Conservation (phyloP, 176 grass and related monocot species). For the Phragmites australis region DNA sequence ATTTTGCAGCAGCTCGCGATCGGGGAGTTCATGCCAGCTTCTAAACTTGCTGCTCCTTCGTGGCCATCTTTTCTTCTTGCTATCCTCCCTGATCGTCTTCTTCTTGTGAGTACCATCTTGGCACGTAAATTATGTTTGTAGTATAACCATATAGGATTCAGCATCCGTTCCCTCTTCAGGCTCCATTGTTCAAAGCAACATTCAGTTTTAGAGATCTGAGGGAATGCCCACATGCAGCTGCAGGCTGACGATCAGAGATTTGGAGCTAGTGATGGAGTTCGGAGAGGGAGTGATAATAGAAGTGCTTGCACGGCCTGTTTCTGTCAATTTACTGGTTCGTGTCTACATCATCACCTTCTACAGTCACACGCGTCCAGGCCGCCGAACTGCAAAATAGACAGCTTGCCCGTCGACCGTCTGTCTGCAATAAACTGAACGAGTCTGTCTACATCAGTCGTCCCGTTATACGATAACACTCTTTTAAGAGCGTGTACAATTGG, state of each 20-base stretch:
- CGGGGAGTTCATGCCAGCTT: not conserved
- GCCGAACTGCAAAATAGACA: not conserved
- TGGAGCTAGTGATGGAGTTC: not conserved
- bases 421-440: not conserved
- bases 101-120: constrained; percentile 24
- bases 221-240: not conserved
- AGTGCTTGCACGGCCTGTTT: not conserved
- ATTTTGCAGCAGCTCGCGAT: not conserved
- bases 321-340: not conserved
- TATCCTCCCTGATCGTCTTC: not conserved
- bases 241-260: not conserved
- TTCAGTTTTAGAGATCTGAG: not conserved
- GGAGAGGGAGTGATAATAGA: not conserved
- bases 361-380: not conserved
- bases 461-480: too few species aligned
- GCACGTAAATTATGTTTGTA: not conserved
- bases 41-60: not conserved
- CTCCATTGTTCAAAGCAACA: not conserved
- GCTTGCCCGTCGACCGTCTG: constrained; percentile 22
- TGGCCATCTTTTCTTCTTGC: not conserved
- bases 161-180: constrained; percentile 22
- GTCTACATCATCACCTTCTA: not conserved
- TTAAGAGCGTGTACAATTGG: too few species aligned
- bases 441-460: too few species aligned
- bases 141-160: constrained; percentile 27